Evolutionary conservation across 2,329 filamentous ascomycete genomes (phyloP).

Genomic region (Colletotrichum kahawae): DNA sequence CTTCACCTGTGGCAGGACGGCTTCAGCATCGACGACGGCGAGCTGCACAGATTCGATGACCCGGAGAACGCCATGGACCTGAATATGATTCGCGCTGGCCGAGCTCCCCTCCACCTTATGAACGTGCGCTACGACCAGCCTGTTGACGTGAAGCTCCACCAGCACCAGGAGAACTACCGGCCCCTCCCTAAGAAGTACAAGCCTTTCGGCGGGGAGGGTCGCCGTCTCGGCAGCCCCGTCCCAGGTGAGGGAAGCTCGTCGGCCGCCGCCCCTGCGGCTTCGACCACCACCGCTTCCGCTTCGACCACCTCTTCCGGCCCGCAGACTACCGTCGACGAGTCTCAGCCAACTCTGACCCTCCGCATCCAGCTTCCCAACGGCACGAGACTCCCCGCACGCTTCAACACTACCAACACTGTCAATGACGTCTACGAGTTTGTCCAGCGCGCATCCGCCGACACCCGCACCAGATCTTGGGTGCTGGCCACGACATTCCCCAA

Average conservation of each 20-base stretch:
- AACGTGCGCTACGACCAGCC: constrained; percentile 77
- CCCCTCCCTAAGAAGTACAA: constrained; percentile 76
- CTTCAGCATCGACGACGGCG: constrained; percentile 84
- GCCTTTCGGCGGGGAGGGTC: constrained; percentile 75
- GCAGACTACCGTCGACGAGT: constrained; percentile 56
- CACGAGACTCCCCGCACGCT: constrained; percentile 76
- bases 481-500: constrained; percentile 84
- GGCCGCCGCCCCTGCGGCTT: constrained; percentile 24
- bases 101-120: constrained; percentile 79
- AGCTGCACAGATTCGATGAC: constrained; percentile 79
- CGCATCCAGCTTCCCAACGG: constrained; percentile 82
- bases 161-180: constrained; percentile 77
- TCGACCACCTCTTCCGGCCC: constrained; percentile 36
- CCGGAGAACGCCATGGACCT: constrained; percentile 75
- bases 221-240: constrained; percentile 78
- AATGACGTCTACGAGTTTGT: constrained; percentile 81
- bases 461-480: constrained; percentile 67
- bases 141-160: constrained; percentile 79
- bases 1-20: constrained; percentile 85
- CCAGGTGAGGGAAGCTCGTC: constrained; percentile 56
- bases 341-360: constrained; percentile 71
- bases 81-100: constrained; percentile 76
- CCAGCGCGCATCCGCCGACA: constrained; percentile 63
- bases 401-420: constrained; percentile 81
- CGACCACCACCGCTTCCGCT: constrained; percentile 27